phyloP scores from a whole-genome alignment of 345 rosid genomes.

The Eucalyptus shirleyi region DNA sequence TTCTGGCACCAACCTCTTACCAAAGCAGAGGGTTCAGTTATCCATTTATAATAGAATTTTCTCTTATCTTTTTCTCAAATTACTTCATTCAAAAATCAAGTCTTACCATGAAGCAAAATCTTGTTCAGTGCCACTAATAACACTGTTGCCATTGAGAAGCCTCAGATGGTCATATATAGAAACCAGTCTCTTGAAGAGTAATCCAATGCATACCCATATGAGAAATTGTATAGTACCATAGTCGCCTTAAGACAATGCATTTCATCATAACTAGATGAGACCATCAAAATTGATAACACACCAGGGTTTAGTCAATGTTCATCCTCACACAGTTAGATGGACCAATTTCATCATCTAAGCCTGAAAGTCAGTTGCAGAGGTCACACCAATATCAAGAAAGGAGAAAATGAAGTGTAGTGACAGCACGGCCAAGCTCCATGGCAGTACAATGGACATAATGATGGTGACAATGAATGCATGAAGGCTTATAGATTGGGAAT shows the following conservation, averaged over 20 bases:
- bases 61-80: neutral
- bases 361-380: neutral
- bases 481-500: neutral
- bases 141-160: neutral
- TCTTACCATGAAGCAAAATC: neutral
- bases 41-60: neutral
- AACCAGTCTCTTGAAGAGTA: neutral
- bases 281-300: neutral
- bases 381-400: neutral
- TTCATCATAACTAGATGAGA: neutral
- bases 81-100: neutral
- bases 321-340: neutral
- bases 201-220: neutral
- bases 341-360: neutral
- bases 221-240: neutral
- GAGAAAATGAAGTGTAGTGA: neutral
- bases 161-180: neutral
- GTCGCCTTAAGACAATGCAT: neutral
- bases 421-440: neutral
- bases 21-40: neutral
- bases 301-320: neutral
- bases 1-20: neutral
- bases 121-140: neutral
- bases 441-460: neutral
- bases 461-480: neutral